These are phyloP conservation scores for Penicillium paneum DNA, from an alignment of 2,329 filamentous ascomycete species.

Conservation along the genomic window DNA sequence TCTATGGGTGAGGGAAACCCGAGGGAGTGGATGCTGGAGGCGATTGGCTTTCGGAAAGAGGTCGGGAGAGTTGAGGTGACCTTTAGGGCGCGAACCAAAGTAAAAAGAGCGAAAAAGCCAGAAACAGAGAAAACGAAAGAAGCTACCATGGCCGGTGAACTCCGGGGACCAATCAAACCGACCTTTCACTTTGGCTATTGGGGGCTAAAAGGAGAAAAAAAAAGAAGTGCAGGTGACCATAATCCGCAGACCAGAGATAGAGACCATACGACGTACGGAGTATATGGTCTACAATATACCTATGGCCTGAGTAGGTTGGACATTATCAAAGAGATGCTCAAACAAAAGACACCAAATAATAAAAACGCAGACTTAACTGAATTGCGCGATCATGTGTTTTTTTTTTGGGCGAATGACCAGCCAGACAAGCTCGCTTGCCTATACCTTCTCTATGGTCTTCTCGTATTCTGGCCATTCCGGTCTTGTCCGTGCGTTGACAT, in stretches of 20 bases:
- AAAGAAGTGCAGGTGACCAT: constrained; percentile 5
- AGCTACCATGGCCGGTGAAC: constrained; percentile 1
- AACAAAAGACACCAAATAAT: background rate
- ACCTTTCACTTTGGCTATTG: background rate
- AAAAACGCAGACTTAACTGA: background rate
- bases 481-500: constrained; percentile 17
- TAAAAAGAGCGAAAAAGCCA: background rate
- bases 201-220: background rate
- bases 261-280: background rate
- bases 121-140: background rate
- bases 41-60: constrained; percentile 7
- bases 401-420: constrained; percentile 11
- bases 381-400: background rate
- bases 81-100: background rate
- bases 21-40: constrained; percentile 6
- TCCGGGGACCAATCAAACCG: background rate
- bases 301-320: background rate
- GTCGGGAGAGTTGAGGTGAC: background rate
- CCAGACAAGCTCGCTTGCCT: constrained; percentile 19
- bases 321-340: background rate
- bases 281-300: background rate
- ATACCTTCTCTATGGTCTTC: constrained; percentile 16
- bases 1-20: background rate
- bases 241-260: background rate
- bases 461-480: constrained; percentile 24